These are phyloP conservation scores for Zoysia japonica DNA, from an alignment of 176 grass and related monocot species.

Conservation along the genomic window DNA sequence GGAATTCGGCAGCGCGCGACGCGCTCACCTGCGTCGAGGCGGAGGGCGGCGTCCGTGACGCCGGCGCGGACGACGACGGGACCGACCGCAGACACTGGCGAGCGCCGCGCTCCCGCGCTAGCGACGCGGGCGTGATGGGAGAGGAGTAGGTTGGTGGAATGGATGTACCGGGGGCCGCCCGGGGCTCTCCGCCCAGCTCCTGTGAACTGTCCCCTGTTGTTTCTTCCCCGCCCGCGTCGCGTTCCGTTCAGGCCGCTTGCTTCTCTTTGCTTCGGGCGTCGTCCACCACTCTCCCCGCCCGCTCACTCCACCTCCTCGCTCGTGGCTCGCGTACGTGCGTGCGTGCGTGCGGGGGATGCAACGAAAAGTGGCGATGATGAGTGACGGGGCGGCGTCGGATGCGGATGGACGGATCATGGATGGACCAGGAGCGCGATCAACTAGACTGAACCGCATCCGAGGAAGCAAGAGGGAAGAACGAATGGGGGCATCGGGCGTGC, in stretches of 20 bases:
- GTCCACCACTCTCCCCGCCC: background rate
- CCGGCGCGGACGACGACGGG: slow-evolving; percentile 5
- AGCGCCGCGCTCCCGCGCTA: background rate
- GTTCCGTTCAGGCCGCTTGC: background rate
- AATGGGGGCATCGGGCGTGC: background rate
- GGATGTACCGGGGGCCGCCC: background rate
- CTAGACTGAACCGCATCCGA: slow-evolving; percentile 1
- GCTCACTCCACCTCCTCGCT: background rate
- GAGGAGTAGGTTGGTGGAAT: slow-evolving; percentile 27
- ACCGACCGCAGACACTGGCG: background rate
- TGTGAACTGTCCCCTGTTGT: slow-evolving; percentile 45
- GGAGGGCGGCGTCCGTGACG: slow-evolving; percentile 2
- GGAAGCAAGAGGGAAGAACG: background rate
- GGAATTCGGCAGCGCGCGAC: slow-evolving; percentile 31
- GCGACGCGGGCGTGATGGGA: background rate
- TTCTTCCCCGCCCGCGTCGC: background rate
- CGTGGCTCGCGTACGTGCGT: slow-evolving; percentile 33
- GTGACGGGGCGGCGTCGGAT: background rate
- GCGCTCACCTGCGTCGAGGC: slow-evolving; percentile 32
- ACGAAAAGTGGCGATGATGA: slow-evolving; percentile 30
- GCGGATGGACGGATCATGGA: background rate
- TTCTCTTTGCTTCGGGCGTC: slow-evolving; percentile 24
- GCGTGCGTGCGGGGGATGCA: background rate
- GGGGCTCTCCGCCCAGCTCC: slow-evolving; percentile 22
- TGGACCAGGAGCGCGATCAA: background rate